Evolutionary conservation across 2,329 filamentous ascomycete genomes (phyloP), one percentile per base, ranked within the genome.

Genomic region (Arthrocladium fulminans): DNA sequence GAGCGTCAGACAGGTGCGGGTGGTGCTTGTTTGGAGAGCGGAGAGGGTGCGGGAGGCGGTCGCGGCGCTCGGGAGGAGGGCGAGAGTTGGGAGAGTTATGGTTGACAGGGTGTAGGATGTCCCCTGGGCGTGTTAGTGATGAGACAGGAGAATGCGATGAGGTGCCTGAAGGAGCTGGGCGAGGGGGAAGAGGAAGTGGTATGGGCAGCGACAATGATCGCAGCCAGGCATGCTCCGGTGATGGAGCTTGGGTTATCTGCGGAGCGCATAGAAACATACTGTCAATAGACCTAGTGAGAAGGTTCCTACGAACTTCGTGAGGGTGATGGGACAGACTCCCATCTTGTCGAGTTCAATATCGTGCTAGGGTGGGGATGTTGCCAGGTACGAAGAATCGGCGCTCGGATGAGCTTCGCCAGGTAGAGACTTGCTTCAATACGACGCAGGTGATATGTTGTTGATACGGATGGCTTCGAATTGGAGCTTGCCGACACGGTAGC

Each of bases 271-370:
- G 20, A n/a, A 19, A 73, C 84, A 61, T 78, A 94, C 88, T 51
- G 88, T 95, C 66, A 94, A 71, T 49, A 96, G 76, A 54, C 90
- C 90, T 50, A 96, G 76, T 60, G 85, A 90, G 57, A 94, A 79
- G 45, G 88, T 94, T 62, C 90, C 90, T 58, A 96, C 84, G 66
- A 96, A 95, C 72, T 97, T 96, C 71, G 86, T 80, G 66, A 84
- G 71, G 48, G 86, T 82, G 62, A 95, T 80, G 60, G 75, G 80
- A 59, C 77, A 79, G 32, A 56, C 51, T 42, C 37, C 38, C 56
- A 57, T 59, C 41, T 43, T 47, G 44, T 47, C 30, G 7, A 5
- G 22, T 10, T 7, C 12, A n/a, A 8, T 38, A 17, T 6, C 34
- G 17, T 15, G 10, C n/a, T n/a, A 8, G 25, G 27, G 41, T 15